Evolutionary conservation across 1,284 basidiomycete genomes (phyloP), one percentile per base, ranked within the genome.

Genomic region (Inonotus obliquus): DNA sequence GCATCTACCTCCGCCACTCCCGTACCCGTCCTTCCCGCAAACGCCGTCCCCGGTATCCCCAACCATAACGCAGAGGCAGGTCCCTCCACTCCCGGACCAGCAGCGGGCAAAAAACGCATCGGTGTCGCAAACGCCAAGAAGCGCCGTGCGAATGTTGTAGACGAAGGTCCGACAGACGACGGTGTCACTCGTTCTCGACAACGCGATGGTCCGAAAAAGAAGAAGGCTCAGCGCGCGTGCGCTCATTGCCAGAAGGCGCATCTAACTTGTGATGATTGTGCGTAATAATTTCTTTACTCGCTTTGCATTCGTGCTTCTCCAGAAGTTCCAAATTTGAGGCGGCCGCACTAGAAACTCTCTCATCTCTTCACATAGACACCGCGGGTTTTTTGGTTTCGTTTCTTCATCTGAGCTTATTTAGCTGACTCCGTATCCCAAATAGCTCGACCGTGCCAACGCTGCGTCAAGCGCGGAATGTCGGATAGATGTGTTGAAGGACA

Each of bases 261-360:
- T 75, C 79, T 99, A 68, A 99, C 96, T 7, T 99, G 96, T 73
- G 95, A 99, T 73, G 96, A 98, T 71, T 87, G 96, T 97, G 68
- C 69, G 83, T 79, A 44, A 23, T 14, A 21, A 10, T 49, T 49
- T 11, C 7, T 49, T 55, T 55, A 11, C 17, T 21, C 14, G n/a
- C 25, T 45, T 45, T 35, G 9, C 55, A 21, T 35, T 47, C 17
- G 21, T 45, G n/a, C 29, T 35, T 48, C 54, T 10, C 19, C 1
- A 25, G n/a, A 19, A 25, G 41, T n/a, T 7, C 21, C 41, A 35
- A 32, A 19, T 29, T 17, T 37, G 29, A 17, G 29, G 21, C 45
- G 45, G 29, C 44, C 45, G 45, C 14, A 48, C 56, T 6, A 14
- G 25, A 32, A 29, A 47, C 2, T 14, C n/a, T 17, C 44, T 32